Conservation (phyloP, 345 rosid species). For the Populus nigra region DNA sequence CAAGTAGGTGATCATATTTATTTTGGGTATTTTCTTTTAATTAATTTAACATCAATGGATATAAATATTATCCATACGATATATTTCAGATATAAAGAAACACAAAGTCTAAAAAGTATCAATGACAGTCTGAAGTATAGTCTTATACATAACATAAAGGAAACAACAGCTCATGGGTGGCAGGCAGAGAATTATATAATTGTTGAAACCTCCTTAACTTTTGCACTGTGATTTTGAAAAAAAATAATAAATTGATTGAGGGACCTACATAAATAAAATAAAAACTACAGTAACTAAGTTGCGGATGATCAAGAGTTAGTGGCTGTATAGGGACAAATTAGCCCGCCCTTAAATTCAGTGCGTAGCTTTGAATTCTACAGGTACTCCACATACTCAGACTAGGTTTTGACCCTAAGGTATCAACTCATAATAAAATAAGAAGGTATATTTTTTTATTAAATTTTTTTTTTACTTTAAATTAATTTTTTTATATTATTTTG, state of each 20-base stretch:
- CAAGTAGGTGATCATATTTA: not conserved
- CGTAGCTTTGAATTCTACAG: not conserved
- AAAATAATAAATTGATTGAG: not conserved
- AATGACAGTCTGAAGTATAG: not conserved
- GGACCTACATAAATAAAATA: not conserved
- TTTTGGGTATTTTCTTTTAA: not conserved
- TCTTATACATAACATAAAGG: no score
- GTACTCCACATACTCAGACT: not conserved
- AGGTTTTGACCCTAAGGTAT: constrained; percentile 5
- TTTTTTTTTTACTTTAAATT: no score
- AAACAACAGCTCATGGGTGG: no score
- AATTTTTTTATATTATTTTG: no score
- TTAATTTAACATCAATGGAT: not conserved
- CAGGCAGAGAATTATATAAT: no score
- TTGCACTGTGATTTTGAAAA: not conserved
- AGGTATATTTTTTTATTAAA: no score
- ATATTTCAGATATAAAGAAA: not conserved
- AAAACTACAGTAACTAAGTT: not conserved
- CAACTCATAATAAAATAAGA: not conserved
- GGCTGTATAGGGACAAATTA: not conserved
- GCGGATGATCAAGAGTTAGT: not conserved
- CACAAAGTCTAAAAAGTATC: not conserved
- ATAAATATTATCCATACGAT: not conserved
- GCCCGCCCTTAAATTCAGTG: not conserved
- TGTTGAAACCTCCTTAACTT: no score